These are phyloP conservation scores for Beverwykella pulmonaria DNA, from an alignment of 495 filamentous ascomycete species.

Conservation along the genomic window DNA sequence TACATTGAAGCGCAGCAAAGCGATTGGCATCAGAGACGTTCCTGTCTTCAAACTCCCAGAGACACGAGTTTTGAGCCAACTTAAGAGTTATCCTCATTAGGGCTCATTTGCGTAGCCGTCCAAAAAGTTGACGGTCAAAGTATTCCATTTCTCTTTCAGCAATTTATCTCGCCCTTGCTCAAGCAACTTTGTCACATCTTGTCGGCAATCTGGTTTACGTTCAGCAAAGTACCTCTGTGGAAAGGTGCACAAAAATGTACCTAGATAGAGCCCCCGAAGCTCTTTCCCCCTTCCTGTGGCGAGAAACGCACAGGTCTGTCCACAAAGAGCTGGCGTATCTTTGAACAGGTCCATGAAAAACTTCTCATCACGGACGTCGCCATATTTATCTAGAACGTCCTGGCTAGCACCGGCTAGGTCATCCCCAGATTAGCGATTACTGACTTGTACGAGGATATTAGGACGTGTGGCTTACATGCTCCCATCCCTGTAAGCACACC, in stretches of 20 bases:
- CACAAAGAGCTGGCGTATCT: slow-evolving; percentile 19
- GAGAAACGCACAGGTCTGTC: slow-evolving; percentile 28
- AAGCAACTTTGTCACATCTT: slow-evolving; percentile 24
- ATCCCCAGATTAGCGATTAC: background rate
- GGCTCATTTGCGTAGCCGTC: slow-evolving; percentile 31
- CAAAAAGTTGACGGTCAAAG: slow-evolving; percentile 22
- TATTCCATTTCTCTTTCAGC: slow-evolving; percentile 27
- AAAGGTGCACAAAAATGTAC: background rate
- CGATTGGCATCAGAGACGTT: no score
- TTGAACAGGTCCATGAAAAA: slow-evolving; percentile 28
- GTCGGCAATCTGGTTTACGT: slow-evolving; percentile 18
- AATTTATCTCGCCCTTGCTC: slow-evolving; percentile 13
- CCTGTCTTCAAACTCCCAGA: background rate
- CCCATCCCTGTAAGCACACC: slow-evolving; percentile 29
- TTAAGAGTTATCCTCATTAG: no score
- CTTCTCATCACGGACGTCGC: slow-evolving; percentile 20
- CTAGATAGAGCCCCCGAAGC: slow-evolving; percentile 22
- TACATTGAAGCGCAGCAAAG: no score
- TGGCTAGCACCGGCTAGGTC: slow-evolving; percentile 7
- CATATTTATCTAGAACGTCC: slow-evolving; percentile 23
- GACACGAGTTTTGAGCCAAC: no score
- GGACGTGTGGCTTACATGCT: background rate
- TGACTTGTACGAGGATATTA: background rate
- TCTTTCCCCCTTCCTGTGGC: slow-evolving; percentile 19
- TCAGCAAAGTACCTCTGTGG: background rate